These are phyloP conservation scores for Phytophthora sp. DNA, from an alignment of 352 stramenopile species.

Conservation along the genomic window DNA sequence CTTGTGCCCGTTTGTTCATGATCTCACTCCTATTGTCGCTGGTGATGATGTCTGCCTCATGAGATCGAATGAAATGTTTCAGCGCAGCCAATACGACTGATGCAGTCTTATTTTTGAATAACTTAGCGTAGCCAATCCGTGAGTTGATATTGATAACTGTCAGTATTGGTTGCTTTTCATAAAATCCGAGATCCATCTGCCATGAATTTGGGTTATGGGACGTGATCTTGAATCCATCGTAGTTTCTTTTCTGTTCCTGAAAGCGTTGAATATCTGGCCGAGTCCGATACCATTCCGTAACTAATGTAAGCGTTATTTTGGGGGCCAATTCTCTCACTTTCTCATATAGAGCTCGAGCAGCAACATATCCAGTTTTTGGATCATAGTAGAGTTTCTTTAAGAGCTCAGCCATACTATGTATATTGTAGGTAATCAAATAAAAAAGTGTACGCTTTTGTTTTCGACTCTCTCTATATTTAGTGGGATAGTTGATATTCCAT, in stretches of 20 bases:
- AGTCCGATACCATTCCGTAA: neutral
- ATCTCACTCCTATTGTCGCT: too few species aligned
- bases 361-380: neutral
- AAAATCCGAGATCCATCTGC: neutral
- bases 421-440: too few species aligned
- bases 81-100: neutral
- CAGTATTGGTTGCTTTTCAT: too few species aligned
- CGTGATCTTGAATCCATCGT: neutral
- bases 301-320: neutral
- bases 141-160: neutral
- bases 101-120: neutral
- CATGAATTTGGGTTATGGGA: neutral
- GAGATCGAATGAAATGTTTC: neutral
- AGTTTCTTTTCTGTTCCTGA: neutral
- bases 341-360: neutral
- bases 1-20: neutral
- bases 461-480: too few species aligned
- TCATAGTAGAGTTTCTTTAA: neutral
- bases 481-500: too few species aligned
- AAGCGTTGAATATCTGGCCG: neutral
- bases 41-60: neutral
- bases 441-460: too few species aligned
- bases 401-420: too few species aligned
- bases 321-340: neutral
- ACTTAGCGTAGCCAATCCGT: neutral